Percentiles rank a stretch among this genome's conserved stretches.
Conservation (phyloP, 306 rosid species). For the Dalbergia cultrata region DNA sequence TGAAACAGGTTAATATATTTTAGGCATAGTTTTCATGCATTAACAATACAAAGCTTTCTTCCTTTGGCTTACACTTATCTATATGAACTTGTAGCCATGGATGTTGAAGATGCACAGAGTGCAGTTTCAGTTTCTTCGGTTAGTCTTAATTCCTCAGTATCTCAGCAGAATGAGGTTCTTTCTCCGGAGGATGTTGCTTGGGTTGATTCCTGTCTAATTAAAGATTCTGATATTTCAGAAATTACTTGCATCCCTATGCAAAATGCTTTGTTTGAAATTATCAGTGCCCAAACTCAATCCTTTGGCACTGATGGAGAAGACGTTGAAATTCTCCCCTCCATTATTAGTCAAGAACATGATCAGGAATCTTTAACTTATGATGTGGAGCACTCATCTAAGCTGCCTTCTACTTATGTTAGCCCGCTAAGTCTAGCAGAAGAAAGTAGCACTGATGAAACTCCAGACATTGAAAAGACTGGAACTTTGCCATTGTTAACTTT, state of each 20-base stretch:
- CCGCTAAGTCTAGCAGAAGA: conserved; percentile 38
- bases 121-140: conserved; percentile 41
- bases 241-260: conserved; percentile 61
- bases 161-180: conserved; percentile 39
- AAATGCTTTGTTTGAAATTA: conserved; percentile 69
- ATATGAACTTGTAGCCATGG: conserved; percentile 52
- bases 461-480: conserved; percentile 28
- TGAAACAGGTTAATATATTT: background rate
- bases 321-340: conserved; percentile 40
- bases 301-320: conserved; percentile 38
- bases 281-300: conserved; percentile 53
- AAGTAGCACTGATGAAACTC: conserved; percentile 39
- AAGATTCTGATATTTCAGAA: conserved; percentile 49
- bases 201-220: conserved; percentile 74
- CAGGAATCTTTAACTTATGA: conserved; percentile 38
- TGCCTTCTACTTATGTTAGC: conserved; percentile 40
- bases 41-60: background rate
- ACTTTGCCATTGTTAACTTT: conserved; percentile 48
- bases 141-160: conserved; percentile 24
- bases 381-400: conserved; percentile 24
- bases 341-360: conserved; percentile 19
- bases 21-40: background rate
- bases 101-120: conserved; percentile 30
- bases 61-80: conserved; percentile 27
- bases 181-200: conserved; percentile 80